Evolutionary conservation across 2,329 filamentous ascomycete genomes (phyloP).

Genomic region (Calonectria pteridis): DNA sequence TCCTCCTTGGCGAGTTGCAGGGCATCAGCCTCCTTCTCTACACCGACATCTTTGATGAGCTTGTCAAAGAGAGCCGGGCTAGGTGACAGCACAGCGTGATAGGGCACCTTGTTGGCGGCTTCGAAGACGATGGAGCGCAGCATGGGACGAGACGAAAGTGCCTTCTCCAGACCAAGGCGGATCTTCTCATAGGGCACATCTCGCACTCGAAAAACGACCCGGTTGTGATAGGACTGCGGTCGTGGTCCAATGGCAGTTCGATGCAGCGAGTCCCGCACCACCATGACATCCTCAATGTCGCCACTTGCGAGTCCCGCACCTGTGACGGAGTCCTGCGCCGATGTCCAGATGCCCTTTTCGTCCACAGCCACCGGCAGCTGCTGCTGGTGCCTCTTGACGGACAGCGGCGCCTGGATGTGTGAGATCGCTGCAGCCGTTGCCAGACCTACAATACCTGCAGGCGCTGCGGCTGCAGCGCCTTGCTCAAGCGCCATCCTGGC

Average conservation of each 20-base stretch:
- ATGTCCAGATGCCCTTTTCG: slow-evolving; percentile 16
- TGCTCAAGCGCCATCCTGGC: slow-evolving; percentile 25
- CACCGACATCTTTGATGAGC: slow-evolving; percentile 42
- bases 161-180: slow-evolving; percentile 43
- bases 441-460: background rate
- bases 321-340: slow-evolving; percentile 19
- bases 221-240: slow-evolving; percentile 51
- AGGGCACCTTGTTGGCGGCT: slow-evolving; percentile 29
- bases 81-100: slow-evolving; percentile 46
- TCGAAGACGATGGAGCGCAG: slow-evolving; percentile 46
- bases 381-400: background rate
- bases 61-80: slow-evolving; percentile 39
- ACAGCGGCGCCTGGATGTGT: background rate
- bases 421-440: background rate
- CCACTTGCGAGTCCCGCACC: slow-evolving; percentile 35
- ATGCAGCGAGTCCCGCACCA: slow-evolving; percentile 46
- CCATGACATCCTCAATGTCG: slow-evolving; percentile 46
- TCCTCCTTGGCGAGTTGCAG: slow-evolving; percentile 35
- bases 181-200: slow-evolving; percentile 38
- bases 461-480: background rate
- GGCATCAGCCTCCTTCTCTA: slow-evolving; percentile 35
- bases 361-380: slow-evolving; percentile 9
- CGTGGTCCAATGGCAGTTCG: slow-evolving; percentile 48
- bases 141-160: slow-evolving; percentile 45
- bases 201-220: slow-evolving; percentile 47